Base-by-base conservation (phyloP, 495 filamentous ascomycete species). In the Poronia punctata region DNA sequence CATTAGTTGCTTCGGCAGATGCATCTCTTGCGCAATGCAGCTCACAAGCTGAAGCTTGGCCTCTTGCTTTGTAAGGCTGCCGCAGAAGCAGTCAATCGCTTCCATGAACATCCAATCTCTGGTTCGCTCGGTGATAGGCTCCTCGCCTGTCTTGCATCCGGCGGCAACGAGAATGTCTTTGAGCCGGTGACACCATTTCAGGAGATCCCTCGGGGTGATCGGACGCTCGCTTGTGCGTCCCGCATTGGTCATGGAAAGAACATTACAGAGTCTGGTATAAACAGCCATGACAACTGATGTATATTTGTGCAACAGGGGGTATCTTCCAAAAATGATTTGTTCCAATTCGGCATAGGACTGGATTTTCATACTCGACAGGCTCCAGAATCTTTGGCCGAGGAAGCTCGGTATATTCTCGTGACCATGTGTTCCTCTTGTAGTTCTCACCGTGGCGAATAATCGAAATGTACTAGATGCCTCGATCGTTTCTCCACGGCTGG, bases 21-120 rank as follows among this genome's bases (percentile, higher is more conserved):
- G 83, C 58, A 99, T 79, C 35, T 83, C 82, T 60, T 90, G 80
- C 8, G 88, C 86, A 30, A 95, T 83, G 15, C 74, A 70, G 9
- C 68, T 60, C 16, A 83, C 72, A 33, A 93, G 67, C n/a, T 68
- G 55, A 10, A 66, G 60, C 33, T 79, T 73, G n/a, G 79, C 61
- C 5, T 74, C 70, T 14, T 68, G 72, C 24, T 78, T 81, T n/a
- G 83, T 79, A 16, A 93, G 61, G 45, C 79, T 82, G 23, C 83
- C 84, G 30, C 84, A 79, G 62, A 96, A 95, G 45, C 88, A 85
- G 57, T 97, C 92, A 23, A 85, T 70, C 4, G 87, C 80, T 54
- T 97, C 93, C 53, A 93, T 68, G 53, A 96, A 94, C 51, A 96
- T 93, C 28, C 81, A 76, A 49, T 95, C 87, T 53, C 80, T 77